Base-by-base conservation (phyloP, 2,329 filamentous ascomycete species). In the Pseudogymnoascus sp. region DNA sequence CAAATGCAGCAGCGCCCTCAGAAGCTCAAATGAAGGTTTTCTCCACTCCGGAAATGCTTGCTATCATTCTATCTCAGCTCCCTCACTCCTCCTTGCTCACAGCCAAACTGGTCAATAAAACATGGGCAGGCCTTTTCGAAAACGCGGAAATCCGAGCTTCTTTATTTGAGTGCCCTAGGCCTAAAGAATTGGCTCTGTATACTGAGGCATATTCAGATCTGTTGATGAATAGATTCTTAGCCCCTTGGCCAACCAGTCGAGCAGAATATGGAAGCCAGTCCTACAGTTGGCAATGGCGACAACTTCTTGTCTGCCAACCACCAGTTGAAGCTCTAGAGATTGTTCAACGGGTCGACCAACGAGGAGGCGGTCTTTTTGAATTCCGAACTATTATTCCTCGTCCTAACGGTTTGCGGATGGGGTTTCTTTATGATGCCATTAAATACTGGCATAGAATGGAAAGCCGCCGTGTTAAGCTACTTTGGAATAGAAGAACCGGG, bases 231-330 rank as follows among this genome's bases (percentile, higher is more conserved):
- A 63, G 61, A 19, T 61, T 63, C 62, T 40, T 59, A 13, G 28
- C 28, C 19, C 36, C 59, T 63, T 63, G 62, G 62, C 33, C 62
- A 59, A 60, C 19, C 47, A 63, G 31, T 21, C 10, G 17, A 26
- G 15, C 15, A n/a, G 28, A 36, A 17, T 60, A 63, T 60, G 50
- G 6, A 35, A 9, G 23, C 42, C 31, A 64, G 15, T 38, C 47
- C 19, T 42, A 21, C 38, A 33, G 62, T 59, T 59, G 36, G 64
- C 64, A 65, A 33, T 63, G 44, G 64, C 64, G 61, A 65, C 64
- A 65, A 44, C 64, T 65, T 50, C 61, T 65, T 28, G 36, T 65
- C 21, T 65, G 44, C 61, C 64, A 65, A 63, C 64, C 64, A 44
- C 40, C 64, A 36, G 59, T 65, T 36, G 50, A 65, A 65, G 64